Evolutionary conservation across 2,329 filamentous ascomycete genomes (phyloP).

Genomic region (Aspergillus latus): DNA sequence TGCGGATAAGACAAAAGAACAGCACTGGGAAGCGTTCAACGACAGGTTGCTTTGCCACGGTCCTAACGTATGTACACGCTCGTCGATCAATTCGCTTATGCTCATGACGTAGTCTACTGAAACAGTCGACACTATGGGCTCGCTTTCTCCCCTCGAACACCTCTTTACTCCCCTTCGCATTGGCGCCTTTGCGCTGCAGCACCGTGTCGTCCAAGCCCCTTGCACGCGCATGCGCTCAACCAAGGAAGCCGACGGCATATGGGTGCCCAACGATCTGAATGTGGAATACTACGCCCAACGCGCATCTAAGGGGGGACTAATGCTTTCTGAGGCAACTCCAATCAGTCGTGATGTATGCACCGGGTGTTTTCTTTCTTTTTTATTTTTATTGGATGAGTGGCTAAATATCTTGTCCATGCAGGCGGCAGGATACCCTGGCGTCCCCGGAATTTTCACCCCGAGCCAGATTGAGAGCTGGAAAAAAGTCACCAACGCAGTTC

Average conservation of each 20-base stretch:
- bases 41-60: too few relatives aligned
- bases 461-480: constrained; percentile 35
- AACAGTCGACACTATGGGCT: constrained; percentile 21
- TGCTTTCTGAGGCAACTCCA: constrained; percentile 36
- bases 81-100: too few relatives aligned
- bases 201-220: constrained; percentile 30
- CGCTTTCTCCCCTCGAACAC: constrained; percentile 22
- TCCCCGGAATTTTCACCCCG: constrained; percentile 32
- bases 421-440: constrained; percentile 31
- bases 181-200: constrained; percentile 25
- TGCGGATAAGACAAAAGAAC: too few relatives aligned
- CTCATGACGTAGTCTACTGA: too few relatives aligned
- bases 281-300: constrained; percentile 36
- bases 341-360: constrained; percentile 27
- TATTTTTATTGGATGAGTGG: neutral
- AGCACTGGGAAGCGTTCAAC: too few relatives aligned
- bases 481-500: constrained; percentile 34
- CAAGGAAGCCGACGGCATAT: constrained; percentile 31
- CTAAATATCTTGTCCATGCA: constrained; percentile 1
- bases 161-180: constrained; percentile 39
- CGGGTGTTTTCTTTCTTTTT: neutral
- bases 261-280: constrained; percentile 30
- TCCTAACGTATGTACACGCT: too few relatives aligned
- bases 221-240: constrained; percentile 30
- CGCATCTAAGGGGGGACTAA: constrained; percentile 34